A percentile compares a stretch with the other conserved stretches of the same genome.
Evolutionary conservation across 352 stramenopile genomes (phyloP).

Genomic region (Globisporangium yorkense): DNA sequence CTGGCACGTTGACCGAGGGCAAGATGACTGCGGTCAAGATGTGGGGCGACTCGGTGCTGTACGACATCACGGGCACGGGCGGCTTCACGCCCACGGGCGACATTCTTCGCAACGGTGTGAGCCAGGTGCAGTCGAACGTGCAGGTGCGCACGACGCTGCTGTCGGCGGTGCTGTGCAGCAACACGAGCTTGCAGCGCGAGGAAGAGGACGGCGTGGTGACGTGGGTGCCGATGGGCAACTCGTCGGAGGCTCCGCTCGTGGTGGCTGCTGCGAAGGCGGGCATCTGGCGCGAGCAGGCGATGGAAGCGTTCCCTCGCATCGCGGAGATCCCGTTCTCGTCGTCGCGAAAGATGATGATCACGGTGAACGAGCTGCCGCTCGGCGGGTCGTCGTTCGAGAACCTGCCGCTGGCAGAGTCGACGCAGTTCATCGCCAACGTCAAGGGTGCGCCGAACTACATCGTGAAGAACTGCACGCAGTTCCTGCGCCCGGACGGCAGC

Average conservation of each 20-base stretch:
- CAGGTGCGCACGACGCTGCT: conserved; percentile 60
- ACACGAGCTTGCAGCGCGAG: conserved; percentile 63
- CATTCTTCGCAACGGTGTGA: conserved; percentile 41
- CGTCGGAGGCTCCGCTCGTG: conserved; percentile 68
- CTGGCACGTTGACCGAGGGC: conserved; percentile 90
- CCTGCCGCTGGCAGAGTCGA: conserved; percentile 27
- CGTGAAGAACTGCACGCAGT: conserved; percentile 57
- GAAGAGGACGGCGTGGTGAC: conserved; percentile 39
- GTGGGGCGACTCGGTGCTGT: conserved; percentile 65
- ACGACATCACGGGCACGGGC: conserved; percentile 48
- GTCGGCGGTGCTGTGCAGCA: conserved; percentile 64
- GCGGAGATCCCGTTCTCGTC: conserved; percentile 94
- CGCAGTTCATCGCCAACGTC: conserved; percentile 43
- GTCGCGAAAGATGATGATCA: conserved; percentile 94
- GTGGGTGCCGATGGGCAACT: conserved; percentile 63
- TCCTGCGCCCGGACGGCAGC: conserved; percentile 40
- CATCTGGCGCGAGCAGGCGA: conserved; percentile 48
- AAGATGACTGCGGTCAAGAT: conserved; percentile 81
- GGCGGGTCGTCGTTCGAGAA: conserved; percentile 30
- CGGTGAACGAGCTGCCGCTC: conserved; percentile 44
- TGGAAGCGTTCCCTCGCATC: conserved; percentile 59
- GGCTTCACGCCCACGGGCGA: conserved; percentile 51
- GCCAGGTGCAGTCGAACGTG: conserved; percentile 34
- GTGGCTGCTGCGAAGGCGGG: conserved; percentile 65
- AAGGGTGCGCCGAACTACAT: conserved; percentile 76